phyloP scores from a whole-genome alignment of 345 rosid genomes.

The Ceriops tagal region DNA sequence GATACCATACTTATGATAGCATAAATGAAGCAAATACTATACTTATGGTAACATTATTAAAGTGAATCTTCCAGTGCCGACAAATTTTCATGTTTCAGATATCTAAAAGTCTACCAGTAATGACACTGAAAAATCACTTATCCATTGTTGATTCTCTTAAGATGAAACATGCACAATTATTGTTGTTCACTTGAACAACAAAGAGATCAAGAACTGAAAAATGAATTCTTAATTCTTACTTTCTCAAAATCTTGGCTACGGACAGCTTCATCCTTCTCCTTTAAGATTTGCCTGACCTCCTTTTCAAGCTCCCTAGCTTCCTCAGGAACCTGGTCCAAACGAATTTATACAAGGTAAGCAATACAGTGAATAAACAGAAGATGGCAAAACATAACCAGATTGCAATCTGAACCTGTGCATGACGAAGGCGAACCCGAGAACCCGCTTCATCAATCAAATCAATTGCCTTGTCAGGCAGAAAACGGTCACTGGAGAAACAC shows the following conservation, averaged over 20 bases:
- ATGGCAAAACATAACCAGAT: slow-evolving; percentile 4
- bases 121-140: too few relatives aligned
- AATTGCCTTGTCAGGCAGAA: slow-evolving; percentile 98
- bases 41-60: too few relatives aligned
- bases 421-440: slow-evolving; percentile 96
- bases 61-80: too few relatives aligned
- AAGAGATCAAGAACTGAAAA: background rate
- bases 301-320: slow-evolving; percentile 97
- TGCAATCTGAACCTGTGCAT: slow-evolving; percentile 64
- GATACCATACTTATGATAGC: too few relatives aligned
- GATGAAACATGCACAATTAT: background rate
- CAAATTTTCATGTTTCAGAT: too few relatives aligned
- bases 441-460: slow-evolving; percentile 99
- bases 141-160: background rate
- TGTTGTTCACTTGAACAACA: background rate
- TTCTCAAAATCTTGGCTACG: slow-evolving; percentile 96
- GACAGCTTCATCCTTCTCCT: slow-evolving; percentile 96
- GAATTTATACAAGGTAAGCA: background rate
- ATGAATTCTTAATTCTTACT: slow-evolving; percentile 35
- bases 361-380: background rate
- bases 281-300: slow-evolving; percentile 88
- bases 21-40: too few relatives aligned
- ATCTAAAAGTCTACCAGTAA: too few relatives aligned
- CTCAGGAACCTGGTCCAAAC: slow-evolving; percentile 76
- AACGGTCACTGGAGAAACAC: slow-evolving; percentile 69